Base-by-base conservation (phyloP, 176 grass and related monocot genomes). In the Carex parvula region DNA sequence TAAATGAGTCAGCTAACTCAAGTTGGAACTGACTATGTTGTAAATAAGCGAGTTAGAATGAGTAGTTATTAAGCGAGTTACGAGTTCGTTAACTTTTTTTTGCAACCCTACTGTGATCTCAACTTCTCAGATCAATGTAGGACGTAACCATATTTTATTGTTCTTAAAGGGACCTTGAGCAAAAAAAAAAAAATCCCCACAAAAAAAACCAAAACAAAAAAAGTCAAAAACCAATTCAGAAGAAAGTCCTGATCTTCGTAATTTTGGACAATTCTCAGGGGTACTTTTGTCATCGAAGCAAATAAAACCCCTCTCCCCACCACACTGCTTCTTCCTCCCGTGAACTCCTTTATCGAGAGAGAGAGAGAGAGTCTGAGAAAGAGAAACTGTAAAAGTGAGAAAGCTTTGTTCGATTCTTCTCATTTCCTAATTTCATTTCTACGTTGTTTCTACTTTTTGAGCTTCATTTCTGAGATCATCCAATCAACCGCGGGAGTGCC, bases 261-360 rank as follows among this genome's bases (percentile, higher is more conserved):
- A 67, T 17, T 67, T 44, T 16, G 30, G 3, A 22, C 39, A n/a
- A 35, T 1, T 54, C 41, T 16, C 41, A 68, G 39, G 81, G 79
- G 79, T n/a, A 60, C 14, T 65, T 81, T 50, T 14, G 58, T 46
- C 79, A 64, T 62, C 41, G 16, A 8, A 63, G 81, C 41, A 83
- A 66, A 65, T 65, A 83, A 83, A 83, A 64, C 42, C 80, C 62
- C 61, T 17, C 24, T 4, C 33, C 46, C 39, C 58, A 64, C 37
- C 58, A 46, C 35, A 12, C 58, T 64, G 10, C 79, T 55, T 66
- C 81, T 54, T 83, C 81, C 81, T 56, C 81, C 60, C 81, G 81
- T 83, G 81, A 83, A 52, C 81, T 69, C 78, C 44, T 55, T 62
- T 62, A 39, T 62, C 78, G 9, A 81, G 16, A 80, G 13, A 57